These are phyloP conservation scores for Catenaria anguillulae DNA, from an alignment of 371 early-diverging fungal genomes.

Conservation along the genomic window DNA sequence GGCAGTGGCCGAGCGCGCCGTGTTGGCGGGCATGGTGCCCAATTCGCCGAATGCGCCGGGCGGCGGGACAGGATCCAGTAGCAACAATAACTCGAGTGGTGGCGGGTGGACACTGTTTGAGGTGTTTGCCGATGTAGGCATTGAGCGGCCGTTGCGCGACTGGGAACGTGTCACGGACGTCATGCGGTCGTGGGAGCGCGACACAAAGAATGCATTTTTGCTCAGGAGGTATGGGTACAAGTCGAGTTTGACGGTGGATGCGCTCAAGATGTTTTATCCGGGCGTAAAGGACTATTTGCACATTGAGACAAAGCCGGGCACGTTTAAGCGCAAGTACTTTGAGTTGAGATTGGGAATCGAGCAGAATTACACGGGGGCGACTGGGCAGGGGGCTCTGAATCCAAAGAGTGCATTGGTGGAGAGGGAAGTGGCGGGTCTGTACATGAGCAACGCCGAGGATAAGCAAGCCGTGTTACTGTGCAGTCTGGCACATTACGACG, in stretches of 20 bases:
- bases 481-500: constrained; percentile 49
- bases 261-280: constrained; percentile 12
- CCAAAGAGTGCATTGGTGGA: too few relatives aligned
- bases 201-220: constrained; percentile 52
- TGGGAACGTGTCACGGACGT: constrained; percentile 75
- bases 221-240: constrained; percentile 47
- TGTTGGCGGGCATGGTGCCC: background rate
- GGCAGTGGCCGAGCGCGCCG: constrained; percentile 36
- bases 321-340: constrained; percentile 59
- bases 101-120: constrained; percentile 79
- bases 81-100: background rate
- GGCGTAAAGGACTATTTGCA: constrained; percentile 44
- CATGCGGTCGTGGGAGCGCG: constrained; percentile 61
- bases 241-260: constrained; percentile 28
- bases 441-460: constrained; percentile 13
- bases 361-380: too few relatives aligned
- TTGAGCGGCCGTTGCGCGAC: constrained; percentile 73
- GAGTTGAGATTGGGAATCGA: constrained; percentile 37
- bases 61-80: constrained; percentile 7
- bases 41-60: background rate
- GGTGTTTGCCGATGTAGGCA: constrained; percentile 56
- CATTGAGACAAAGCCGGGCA: constrained; percentile 51
- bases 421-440: background rate
- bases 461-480: constrained; percentile 45
- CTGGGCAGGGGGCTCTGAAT: too few relatives aligned